Percentiles rank a stretch among this genome's conserved stretches.
phyloP scores from a whole-genome alignment of 495 filamentous ascomycete species.

The Aspergillus baeticus region DNA sequence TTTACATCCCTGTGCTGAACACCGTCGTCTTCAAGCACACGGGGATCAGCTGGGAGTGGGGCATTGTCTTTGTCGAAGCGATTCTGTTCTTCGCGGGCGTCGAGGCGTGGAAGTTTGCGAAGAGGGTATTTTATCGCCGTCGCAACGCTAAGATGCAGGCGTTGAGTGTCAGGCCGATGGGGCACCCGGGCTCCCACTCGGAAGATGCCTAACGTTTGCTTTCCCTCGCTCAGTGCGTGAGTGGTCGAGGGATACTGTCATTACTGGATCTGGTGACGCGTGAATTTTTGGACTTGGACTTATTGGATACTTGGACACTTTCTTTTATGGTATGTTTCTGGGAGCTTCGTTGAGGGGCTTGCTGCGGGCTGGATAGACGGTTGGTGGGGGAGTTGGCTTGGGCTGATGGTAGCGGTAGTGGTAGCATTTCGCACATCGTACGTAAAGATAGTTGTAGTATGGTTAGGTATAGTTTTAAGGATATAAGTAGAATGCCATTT shows the following conservation, averaged over 20 bases:
- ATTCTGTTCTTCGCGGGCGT: constrained; percentile 58
- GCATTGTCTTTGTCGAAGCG: constrained; percentile 51
- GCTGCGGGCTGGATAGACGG: too few relatives aligned
- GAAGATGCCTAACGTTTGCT: constrained; percentile 24
- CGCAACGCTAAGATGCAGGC: constrained; percentile 10
- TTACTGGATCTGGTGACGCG: not conserved
- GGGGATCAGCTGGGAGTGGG: constrained; percentile 68
- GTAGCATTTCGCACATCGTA: too few relatives aligned
- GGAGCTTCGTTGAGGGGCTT: too few relatives aligned
- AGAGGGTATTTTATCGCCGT: constrained; percentile 44
- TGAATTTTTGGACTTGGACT: constrained; percentile 5
- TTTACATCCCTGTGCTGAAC: constrained; percentile 69
- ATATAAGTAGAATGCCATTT: too few relatives aligned
- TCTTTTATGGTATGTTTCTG: too few relatives aligned
- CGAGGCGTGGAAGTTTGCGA: constrained; percentile 63
- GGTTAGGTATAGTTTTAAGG: too few relatives aligned
- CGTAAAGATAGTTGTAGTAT: too few relatives aligned
- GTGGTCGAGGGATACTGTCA: constrained; percentile 9
- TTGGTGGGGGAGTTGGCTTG: too few relatives aligned
- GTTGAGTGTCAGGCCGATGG: not conserved
- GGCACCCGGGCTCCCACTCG: not conserved
- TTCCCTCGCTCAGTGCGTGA: constrained; percentile 17
- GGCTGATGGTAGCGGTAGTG: too few relatives aligned
- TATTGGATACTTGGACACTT: constrained; percentile 5
- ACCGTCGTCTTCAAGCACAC: constrained; percentile 63